phyloP scores from a whole-genome alignment of 1,139 yeast species.

The Trichomonascaceae sp. region DNA sequence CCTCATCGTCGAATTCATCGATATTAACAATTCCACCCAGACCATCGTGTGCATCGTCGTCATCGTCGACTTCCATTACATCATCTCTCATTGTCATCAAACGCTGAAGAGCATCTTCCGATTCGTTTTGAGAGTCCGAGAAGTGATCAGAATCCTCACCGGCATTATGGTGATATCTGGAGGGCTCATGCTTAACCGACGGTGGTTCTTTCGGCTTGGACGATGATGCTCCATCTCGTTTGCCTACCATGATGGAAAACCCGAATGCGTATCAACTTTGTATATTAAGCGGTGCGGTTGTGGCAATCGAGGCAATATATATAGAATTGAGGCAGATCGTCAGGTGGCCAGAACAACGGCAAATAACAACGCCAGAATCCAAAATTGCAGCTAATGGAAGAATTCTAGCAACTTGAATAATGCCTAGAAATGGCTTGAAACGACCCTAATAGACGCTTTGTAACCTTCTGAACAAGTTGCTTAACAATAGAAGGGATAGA shows the following conservation, averaged over 20 bases:
- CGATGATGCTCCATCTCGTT: not conserved
- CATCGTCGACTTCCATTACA: conserved; percentile 8
- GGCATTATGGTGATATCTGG: not conserved
- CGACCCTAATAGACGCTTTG: not conserved
- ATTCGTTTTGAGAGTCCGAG: conserved; percentile 7
- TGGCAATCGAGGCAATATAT: not conserved
- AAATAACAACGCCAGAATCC: too few relatives aligned
- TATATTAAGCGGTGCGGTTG: not conserved
- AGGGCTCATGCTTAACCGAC: conserved; percentile 3
- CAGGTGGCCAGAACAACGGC: not conserved
- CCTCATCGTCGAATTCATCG: conserved; percentile 6
- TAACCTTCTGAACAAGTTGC: not conserved
- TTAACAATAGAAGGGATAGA: not conserved
- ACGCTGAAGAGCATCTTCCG: conserved; percentile 7
- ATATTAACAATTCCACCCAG: conserved; percentile 2
- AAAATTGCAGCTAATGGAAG: too few relatives aligned
- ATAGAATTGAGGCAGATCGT: not conserved
- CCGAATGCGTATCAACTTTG: not conserved
- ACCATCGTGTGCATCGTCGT: conserved; percentile 3
- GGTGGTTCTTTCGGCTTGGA: conserved; percentile 3
- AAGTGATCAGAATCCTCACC: not conserved
- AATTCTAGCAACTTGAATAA: not conserved
- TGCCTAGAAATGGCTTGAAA: not conserved
- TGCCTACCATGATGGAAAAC: not conserved
- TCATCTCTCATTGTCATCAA: conserved; percentile 8